Evolutionary conservation across 345 rosid genomes (phyloP), one percentile per base, ranked within the genome.

Genomic region (Laguncularia racemosa): DNA sequence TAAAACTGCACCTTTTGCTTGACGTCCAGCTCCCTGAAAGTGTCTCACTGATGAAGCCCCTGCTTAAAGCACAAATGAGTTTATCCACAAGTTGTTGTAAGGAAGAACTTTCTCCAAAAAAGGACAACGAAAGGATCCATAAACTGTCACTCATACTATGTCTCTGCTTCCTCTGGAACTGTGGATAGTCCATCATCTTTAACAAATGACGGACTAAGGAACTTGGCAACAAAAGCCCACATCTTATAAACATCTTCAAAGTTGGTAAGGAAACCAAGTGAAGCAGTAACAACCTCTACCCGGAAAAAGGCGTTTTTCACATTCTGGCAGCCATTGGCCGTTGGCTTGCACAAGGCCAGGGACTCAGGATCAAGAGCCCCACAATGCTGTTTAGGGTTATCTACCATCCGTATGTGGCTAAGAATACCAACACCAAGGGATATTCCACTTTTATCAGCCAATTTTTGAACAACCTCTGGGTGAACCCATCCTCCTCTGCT

Each of bases 221-320:
- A 84, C 73, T 72, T 74, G 13, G 81, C 78, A 50, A 75, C 69
- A 53, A 84, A 84, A 18, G 78, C 81, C 90, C 90, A 84, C 71
- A 80, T 74, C 77, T 73, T 81, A 48, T 76, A 81, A 28, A 81
- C 82, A 67, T 84, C 90, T 76, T 78, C 90, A 16, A 84, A 84
- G 78, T 84, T 84, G 51, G 84, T 78, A 48, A 84, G 75, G 62
- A 84, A 81, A 59, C 90, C 76, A 10, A 84, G 82, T 2, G 90
- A 78, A n/a, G 83, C 86, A 7, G 90, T 84, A 20, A 84, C 84
- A 55, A 84, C 86, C 72, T 81, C 81, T n/a, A 78, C 63, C 20
- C 86, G 62, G 63, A 72, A 78, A 40, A 81, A 76, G 12, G 56
- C 68, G 50, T 67, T 68, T 73, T 81, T 84, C 11, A 74, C 71